Conservation (phyloP, 176 grass and related monocot genomes). For the Hordeum marinum region DNA sequence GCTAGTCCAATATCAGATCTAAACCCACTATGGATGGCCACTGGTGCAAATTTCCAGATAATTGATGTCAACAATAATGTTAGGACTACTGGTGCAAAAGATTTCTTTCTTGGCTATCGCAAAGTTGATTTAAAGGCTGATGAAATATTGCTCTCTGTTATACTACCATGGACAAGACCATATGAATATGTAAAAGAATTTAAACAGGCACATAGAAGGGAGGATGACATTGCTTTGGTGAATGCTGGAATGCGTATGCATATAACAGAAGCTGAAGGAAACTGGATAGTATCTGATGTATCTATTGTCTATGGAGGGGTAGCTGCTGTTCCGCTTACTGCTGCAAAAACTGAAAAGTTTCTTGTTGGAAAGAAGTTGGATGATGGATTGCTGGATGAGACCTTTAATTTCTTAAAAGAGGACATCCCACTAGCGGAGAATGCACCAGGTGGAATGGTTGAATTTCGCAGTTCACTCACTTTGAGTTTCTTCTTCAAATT, state of each 20-base stretch:
- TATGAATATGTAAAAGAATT: constrained; percentile 96
- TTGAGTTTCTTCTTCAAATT: constrained; percentile 99
- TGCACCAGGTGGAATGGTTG: constrained; percentile 96
- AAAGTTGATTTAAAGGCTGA: constrained; percentile 75
- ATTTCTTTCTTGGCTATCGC: constrained; percentile 94
- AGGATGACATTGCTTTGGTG: constrained; percentile 98
- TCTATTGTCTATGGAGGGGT: constrained; percentile 84
- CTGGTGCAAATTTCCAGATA: constrained; percentile 70
- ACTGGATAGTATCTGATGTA: constrained; percentile 61
- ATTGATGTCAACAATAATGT: constrained; percentile 62
- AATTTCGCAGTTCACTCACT: constrained; percentile 88
- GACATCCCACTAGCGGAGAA: constrained; percentile 67
- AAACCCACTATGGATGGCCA: constrained; percentile 95
- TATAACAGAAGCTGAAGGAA: constrained; percentile 52
- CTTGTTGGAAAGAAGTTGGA: constrained; percentile 67
- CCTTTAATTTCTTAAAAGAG: constrained; percentile 70
- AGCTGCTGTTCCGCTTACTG: constrained; percentile 60
- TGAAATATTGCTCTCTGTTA: constrained; percentile 76
- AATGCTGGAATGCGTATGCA: constrained; percentile 82
- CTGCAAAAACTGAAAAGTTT: constrained; percentile 63
- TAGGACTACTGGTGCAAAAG: constrained; percentile 54
- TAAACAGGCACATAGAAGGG: constrained; percentile 95
- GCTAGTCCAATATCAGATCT: constrained; percentile 99
- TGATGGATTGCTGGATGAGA: constrained; percentile 48
- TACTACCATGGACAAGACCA: constrained; percentile 80